These are phyloP conservation scores for Pseudogymnoascus verrucosus DNA, from an alignment of 2,329 filamentous ascomycete genomes.

Conservation along the genomic window DNA sequence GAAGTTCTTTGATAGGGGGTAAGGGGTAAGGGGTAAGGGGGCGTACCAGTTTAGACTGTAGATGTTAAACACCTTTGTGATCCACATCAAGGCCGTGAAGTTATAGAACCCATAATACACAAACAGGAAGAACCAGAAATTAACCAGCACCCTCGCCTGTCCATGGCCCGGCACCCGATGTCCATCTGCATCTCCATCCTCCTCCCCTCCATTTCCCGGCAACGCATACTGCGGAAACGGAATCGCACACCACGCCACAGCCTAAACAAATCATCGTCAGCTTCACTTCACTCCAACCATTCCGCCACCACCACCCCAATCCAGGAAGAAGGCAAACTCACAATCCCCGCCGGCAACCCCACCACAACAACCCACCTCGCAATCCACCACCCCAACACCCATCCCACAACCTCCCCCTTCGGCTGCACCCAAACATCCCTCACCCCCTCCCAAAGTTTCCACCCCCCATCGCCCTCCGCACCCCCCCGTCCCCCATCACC, in stretches of 20 bases:
- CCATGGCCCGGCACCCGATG: conserved; percentile 53
- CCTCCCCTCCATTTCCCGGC: conserved; percentile 36
- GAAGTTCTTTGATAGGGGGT: background rate
- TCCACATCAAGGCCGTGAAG: conserved; percentile 59
- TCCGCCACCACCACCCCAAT: no score
- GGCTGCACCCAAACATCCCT: conserved; percentile 55
- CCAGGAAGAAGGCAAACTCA: conserved; percentile 30
- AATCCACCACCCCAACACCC: conserved; percentile 56
- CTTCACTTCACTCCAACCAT: background rate
- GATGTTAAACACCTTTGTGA: conserved; percentile 64
- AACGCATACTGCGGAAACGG: conserved; percentile 58
- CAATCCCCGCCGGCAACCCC: conserved; percentile 51
- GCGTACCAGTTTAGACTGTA: conserved; percentile 58
- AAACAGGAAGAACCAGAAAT: conserved; percentile 65
- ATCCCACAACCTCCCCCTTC: conserved; percentile 48
- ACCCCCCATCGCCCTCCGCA: conserved; percentile 22
- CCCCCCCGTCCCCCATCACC: conserved; percentile 21
- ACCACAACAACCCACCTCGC: conserved; percentile 53
- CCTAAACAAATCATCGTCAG: conserved; percentile 30
- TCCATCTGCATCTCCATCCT: conserved; percentile 19
- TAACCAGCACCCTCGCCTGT: conserved; percentile 53
- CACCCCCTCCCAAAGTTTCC: conserved; percentile 20
- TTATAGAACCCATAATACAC: conserved; percentile 65
- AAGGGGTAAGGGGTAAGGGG: background rate
- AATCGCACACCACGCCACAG: conserved; percentile 56